These are phyloP conservation scores for Pestalotiopsis sp. DNA, from an alignment of 2,329 filamentous ascomycete genomes.

Conservation along the genomic window DNA sequence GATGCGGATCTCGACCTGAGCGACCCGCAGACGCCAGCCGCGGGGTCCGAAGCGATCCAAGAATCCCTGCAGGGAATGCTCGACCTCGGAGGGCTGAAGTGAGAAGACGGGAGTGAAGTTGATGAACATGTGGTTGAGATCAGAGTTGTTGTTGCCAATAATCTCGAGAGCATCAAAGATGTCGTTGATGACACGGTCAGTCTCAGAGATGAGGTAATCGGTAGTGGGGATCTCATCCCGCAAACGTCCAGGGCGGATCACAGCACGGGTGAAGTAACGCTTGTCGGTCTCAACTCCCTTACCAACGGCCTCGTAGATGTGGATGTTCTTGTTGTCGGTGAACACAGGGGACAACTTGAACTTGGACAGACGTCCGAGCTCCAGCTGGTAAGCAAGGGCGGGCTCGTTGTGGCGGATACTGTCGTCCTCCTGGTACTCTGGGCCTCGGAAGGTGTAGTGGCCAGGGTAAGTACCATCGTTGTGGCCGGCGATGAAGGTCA, in stretches of 20 bases:
- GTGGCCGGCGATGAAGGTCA: constrained; percentile 96
- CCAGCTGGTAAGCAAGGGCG: constrained; percentile 96
- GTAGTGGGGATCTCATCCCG: constrained; percentile 98
- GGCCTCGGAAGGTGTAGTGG: constrained; percentile 98
- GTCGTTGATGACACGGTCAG: constrained; percentile 94
- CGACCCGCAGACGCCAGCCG: constrained; percentile 94
- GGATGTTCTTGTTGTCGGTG: constrained; percentile 98
- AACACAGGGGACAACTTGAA: constrained; percentile 99
- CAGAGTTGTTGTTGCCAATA: constrained; percentile 98
- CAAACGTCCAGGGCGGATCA: constrained; percentile 90
- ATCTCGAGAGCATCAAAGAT: constrained; percentile 98
- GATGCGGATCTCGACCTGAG: constrained; percentile 96
- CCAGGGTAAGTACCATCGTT: constrained; percentile 92
- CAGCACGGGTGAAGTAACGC: constrained; percentile 96
- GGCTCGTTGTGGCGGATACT: constrained; percentile 98
- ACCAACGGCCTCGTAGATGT: constrained; percentile 95
- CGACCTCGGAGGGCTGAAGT: constrained; percentile 84
- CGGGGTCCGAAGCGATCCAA: constrained; percentile 94
- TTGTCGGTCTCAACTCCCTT: constrained; percentile 96
- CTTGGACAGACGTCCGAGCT: constrained; percentile 89
- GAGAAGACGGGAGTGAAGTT: constrained; percentile 98
- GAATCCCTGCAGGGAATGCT: constrained; percentile 92
- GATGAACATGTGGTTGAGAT: constrained; percentile 99
- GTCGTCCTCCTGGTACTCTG: constrained; percentile 84
- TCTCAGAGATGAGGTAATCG: constrained; percentile 97